Evolutionary conservation across 495 filamentous ascomycete genomes (phyloP), one percentile per base, ranked within the genome.

Genomic region (Talaromyces adpressus): DNA sequence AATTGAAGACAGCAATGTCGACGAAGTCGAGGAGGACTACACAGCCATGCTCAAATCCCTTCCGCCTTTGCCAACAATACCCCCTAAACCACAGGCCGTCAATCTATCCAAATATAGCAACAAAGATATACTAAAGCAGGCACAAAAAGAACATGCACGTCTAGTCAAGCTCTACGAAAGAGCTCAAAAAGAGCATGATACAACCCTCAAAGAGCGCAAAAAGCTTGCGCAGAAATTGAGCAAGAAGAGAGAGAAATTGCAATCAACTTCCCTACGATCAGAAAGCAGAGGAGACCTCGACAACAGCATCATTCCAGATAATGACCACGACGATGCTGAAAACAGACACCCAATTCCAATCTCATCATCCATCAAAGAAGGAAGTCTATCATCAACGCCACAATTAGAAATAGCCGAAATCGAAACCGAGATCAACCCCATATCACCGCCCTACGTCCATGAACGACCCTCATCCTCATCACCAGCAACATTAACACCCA

Each of bases 141-240:
- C 84, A 3, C 83, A 88, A 67, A 87, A 84, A 63, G 83, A 88
- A 62, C 82, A 85, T 57, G 80, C 77, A 63, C 77, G 75, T 18
- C 77, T 72, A 0, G 68, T 81, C 30, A 91, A 90, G 66, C 74
- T 75, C 4, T 87, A 88, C 73, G 77, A 85, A 56, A 78, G 78
- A 65, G 77, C 82, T 9, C 69, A 90, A 61, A 91, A 89, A 68
- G 82, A 87, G 59, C 83, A 83, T 3, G 83, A 85, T 7, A 87
- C 79, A 62, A 78, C 79, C 0, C 73, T 90, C n/a, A 84, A 77
- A 60, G 83, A 85, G 34, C 78, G 86, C 0, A 73, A 79, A 20
- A 88, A 85, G 65, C 66, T 83, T 2, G 49, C 85, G 18, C 77
- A 85, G 63, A 85, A 85, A 67, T 75, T 73, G 16, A 74, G 76